Base-by-base conservation (phyloP, 2,329 filamentous ascomycete species). In the Alternaria gansuensis region DNA sequence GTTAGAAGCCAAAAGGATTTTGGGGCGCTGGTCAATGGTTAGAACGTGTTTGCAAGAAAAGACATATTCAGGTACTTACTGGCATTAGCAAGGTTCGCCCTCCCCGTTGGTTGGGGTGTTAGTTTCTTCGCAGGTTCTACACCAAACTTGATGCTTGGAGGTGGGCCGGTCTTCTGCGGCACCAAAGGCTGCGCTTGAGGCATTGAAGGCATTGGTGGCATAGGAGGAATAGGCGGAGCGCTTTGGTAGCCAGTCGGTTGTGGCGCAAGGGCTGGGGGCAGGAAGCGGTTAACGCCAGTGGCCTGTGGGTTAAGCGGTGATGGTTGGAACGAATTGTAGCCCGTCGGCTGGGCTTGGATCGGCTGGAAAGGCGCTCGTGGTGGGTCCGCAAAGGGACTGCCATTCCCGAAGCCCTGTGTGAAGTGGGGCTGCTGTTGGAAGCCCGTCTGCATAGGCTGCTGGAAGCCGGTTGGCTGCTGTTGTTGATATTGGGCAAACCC, bases 61-160 rank as follows among this genome's bases (percentile, higher is more conserved):
- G 4, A n/a, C 8, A 40, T 21, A 13, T 4, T 58, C 23, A 21
- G 4, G n/a, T 13, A 93, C 94, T 90, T 89, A 98, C 94, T 99
- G 73, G 95, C 95, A 87, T 96, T 91, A 51, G 91, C 85, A 67
- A 99, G 84, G 77, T 98, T 97, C 56, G 95, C 95, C 82, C 91
- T 88, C 64, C 95, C 95, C 6, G 95, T 99, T 28, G 92, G 85
- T 81, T 98, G 95, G 29, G 93, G 88, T 60, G 86, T 84, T 69
- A 98, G 80, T 77, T 91, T 95, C 79, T 93, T 92, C 29, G 87
- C 82, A 28, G 83, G 82, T 57, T 86, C 84, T 34, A 96, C 88
- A 37, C 95, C 95, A 76, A 99, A 99, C 59, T 92, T 87, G 17
- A 99, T 89, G 24, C 92, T 88, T 44, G 95, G 95, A 21, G 94